These are phyloP conservation scores for Trypanosoma brucei DNA, from an alignment of 208 protist genomes.

Conservation along the genomic window DNA sequence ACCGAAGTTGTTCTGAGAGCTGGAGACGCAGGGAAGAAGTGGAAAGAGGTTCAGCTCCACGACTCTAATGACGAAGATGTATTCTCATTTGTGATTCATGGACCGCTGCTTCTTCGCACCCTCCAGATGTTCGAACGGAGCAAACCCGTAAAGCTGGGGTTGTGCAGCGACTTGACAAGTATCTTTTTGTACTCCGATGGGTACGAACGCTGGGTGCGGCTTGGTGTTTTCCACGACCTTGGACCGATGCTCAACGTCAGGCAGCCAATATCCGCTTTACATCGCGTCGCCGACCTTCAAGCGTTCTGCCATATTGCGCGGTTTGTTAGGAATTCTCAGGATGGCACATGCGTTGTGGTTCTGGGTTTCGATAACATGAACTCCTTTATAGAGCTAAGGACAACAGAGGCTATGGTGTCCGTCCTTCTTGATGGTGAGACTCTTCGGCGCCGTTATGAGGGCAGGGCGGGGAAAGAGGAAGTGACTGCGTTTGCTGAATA, in stretches of 20 bases:
- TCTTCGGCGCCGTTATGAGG: slow-evolving; percentile 21
- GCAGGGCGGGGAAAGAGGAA: slow-evolving; percentile 39
- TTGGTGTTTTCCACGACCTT: slow-evolving; percentile 58
- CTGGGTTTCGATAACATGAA: slow-evolving; percentile 32
- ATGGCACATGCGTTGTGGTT: slow-evolving; percentile 37
- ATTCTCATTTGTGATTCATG: slow-evolving; percentile 46
- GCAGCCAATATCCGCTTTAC: slow-evolving; percentile 33
- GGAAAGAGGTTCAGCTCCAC: background rate
- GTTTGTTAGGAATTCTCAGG: slow-evolving; percentile 33
- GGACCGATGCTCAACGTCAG: slow-evolving; percentile 53
- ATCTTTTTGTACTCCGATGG: slow-evolving; percentile 39
- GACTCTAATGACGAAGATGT: slow-evolving; percentile 12
- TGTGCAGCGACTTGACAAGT: slow-evolving; percentile 30
- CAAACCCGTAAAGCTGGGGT: slow-evolving; percentile 36
- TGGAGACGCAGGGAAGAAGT: slow-evolving; percentile 1
- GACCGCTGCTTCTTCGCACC: slow-evolving; percentile 29
- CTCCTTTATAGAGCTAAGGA: slow-evolving; percentile 33
- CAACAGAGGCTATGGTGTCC: slow-evolving; percentile 21
- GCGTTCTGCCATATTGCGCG: slow-evolving; percentile 46
- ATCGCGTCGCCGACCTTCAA: slow-evolving; percentile 39
- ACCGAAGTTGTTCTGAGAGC: slow-evolving; percentile 30
- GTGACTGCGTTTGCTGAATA: slow-evolving; percentile 45
- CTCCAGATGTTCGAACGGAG: slow-evolving; percentile 45
- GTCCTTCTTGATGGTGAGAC: slow-evolving; percentile 19
- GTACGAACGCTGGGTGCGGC: slow-evolving; percentile 28